These are phyloP conservation scores for Saccharomycopsis schoenii DNA, from an alignment of 805 yeast genomes.

Conservation along the genomic window DNA sequence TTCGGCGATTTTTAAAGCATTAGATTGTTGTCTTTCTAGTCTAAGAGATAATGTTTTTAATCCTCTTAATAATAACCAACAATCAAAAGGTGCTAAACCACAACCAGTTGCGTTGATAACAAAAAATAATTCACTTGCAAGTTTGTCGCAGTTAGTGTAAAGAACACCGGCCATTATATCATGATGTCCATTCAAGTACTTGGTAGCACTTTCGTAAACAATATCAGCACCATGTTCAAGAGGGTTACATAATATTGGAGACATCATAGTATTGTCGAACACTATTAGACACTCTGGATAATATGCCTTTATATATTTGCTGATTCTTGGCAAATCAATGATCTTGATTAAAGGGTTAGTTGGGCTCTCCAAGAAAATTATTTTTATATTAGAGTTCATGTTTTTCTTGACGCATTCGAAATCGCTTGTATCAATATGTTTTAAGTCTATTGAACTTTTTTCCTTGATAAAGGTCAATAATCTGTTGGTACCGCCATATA, in stretches of 20 bases:
- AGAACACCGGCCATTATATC: slow-evolving; percentile 94
- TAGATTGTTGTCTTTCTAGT: slow-evolving; percentile 78
- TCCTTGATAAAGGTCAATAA: slow-evolving; percentile 61
- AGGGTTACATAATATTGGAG: slow-evolving; percentile 80
- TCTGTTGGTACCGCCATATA: slow-evolving; percentile 91
- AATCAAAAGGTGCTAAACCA: slow-evolving; percentile 87
- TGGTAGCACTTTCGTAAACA: slow-evolving; percentile 90
- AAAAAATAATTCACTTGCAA: slow-evolving; percentile 63
- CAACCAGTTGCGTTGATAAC: slow-evolving; percentile 86
- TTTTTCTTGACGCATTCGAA: slow-evolving; percentile 48
- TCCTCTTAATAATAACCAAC: slow-evolving; percentile 83
- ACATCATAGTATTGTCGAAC: slow-evolving; percentile 96
- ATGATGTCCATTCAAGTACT: slow-evolving; percentile 88
- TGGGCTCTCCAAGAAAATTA: slow-evolving; percentile 84
- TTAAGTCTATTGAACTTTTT: slow-evolving; percentile 54
- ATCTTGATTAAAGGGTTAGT: slow-evolving; percentile 90
- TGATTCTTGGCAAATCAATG: slow-evolving; percentile 63
- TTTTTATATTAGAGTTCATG: slow-evolving; percentile 48
- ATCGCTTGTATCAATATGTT: slow-evolving; percentile 76
- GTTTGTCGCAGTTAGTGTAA: slow-evolving; percentile 52
- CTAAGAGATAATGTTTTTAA: slow-evolving; percentile 80
- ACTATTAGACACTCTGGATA: slow-evolving; percentile 66
- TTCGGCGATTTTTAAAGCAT: slow-evolving; percentile 65
- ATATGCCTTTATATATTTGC: slow-evolving; percentile 53
- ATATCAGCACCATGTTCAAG: slow-evolving; percentile 81